Conservation (phyloP, 2,329 filamentous ascomycete species). For the Penicillium decumbens region DNA sequence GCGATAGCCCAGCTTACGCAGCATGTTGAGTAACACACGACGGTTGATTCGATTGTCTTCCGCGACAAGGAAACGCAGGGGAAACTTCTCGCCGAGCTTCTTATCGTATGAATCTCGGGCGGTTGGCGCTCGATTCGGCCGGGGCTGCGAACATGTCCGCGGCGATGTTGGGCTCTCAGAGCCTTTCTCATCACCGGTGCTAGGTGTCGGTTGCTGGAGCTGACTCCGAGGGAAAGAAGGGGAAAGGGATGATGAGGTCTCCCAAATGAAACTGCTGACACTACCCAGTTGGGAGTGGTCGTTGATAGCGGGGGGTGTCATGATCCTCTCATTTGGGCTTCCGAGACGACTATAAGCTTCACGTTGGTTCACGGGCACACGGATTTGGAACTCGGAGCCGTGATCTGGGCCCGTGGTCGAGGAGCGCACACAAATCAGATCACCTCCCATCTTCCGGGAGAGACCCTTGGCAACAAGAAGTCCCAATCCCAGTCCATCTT, state of each 20-base stretch:
- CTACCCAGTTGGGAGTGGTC: constrained; percentile 23
- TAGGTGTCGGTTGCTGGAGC: constrained; percentile 31
- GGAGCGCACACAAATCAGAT: constrained; percentile 60
- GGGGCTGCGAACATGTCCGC: constrained; percentile 19
- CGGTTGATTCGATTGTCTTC: constrained; percentile 72
- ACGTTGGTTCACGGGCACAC: constrained; percentile 54
- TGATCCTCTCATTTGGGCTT: constrained; percentile 47
- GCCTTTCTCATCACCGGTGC: constrained; percentile 25
- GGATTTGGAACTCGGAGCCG: constrained; percentile 66
- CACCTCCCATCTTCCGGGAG: constrained; percentile 63
- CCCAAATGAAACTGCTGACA: constrained; percentile 20
- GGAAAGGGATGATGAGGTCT: constrained; percentile 19
- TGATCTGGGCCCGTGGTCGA: constrained; percentile 56
- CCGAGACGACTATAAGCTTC: constrained; percentile 45
- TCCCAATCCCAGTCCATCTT: constrained; percentile 64
- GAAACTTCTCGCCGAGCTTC: constrained; percentile 55
- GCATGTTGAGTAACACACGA: constrained; percentile 61
- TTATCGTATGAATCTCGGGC: constrained; percentile 47
- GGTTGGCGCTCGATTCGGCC: constrained; percentile 26
- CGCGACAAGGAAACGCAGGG: constrained; percentile 64
- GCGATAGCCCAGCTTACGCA: constrained; percentile 62
- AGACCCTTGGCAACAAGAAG: constrained; percentile 68
- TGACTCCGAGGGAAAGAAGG: constrained; percentile 25
- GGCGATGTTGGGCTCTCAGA: constrained; percentile 24
- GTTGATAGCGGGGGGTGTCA: constrained; percentile 22